Conservation (phyloP, 768 basidiomycete genomes). For the Serendipita sp. region DNA sequence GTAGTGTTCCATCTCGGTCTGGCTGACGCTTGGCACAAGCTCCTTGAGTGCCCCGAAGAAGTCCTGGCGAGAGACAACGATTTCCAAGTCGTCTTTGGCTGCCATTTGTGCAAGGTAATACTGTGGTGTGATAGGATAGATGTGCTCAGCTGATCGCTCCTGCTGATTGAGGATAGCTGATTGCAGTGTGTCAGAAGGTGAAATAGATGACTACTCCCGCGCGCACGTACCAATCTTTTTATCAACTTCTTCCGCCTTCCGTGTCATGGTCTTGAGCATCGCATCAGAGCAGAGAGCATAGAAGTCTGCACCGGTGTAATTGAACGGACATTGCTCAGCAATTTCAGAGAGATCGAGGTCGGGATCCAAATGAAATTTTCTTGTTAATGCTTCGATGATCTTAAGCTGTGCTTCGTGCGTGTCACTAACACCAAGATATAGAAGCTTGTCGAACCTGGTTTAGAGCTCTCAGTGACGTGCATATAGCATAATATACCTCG, state of each 20-base stretch:
- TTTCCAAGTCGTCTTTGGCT: constrained; percentile 44
- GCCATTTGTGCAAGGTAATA: constrained; percentile 84
- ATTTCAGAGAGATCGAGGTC: constrained; percentile 44
- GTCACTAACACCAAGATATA: constrained; percentile 86
- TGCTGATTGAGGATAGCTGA: constrained; percentile 30
- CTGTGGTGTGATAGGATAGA: constrained; percentile 66
- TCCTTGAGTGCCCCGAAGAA: constrained; percentile 58
- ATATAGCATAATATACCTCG: background rate
- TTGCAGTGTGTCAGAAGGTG: background rate
- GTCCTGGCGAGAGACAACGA: constrained; percentile 61
- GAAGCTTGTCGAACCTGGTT: constrained; percentile 86
- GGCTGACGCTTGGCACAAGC: constrained; percentile 68
- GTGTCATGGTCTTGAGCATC: constrained; percentile 85
- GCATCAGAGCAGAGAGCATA: constrained; percentile 97
- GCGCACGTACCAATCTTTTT: constrained; percentile 42
- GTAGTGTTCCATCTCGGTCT: constrained; percentile 78
- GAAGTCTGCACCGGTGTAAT: constrained; percentile 95
- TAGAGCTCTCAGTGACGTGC: background rate
- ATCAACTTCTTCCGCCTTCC: constrained; percentile 71
- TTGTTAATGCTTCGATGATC: constrained; percentile 78
- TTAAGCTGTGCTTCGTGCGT: constrained; percentile 72
- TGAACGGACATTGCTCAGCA: constrained; percentile 69
- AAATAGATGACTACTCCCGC: constrained; percentile 14
- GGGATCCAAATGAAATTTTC: constrained; percentile 76
- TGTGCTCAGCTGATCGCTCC: constrained; percentile 31